phyloP scores from a whole-genome alignment of 169 alveolate species.

The Eimeria mitis region DNA sequence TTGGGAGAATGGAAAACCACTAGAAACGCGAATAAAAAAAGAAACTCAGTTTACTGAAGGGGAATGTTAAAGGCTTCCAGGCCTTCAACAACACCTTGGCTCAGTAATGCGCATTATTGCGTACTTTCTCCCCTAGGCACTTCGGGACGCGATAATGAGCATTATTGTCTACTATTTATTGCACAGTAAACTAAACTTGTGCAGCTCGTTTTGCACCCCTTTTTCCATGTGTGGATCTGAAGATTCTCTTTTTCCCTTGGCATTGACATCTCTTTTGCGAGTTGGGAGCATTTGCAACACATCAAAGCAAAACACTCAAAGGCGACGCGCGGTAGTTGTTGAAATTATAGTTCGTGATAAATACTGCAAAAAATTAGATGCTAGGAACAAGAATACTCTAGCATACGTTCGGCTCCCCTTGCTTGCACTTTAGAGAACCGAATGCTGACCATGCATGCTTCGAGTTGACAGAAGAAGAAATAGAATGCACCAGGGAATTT shows the following conservation, averaged over 20 bases:
- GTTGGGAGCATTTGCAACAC: neutral
- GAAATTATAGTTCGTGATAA: neutral
- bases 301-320: too few relatives aligned
- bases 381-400: neutral
- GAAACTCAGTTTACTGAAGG: neutral
- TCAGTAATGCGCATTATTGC: neutral
- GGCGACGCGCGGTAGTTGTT: too few relatives aligned
- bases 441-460: too few relatives aligned
- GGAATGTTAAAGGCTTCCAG: neutral
- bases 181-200: neutral
- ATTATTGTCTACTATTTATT: neutral
- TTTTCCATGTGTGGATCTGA: neutral
- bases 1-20: slow-evolving; percentile 13
- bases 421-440: neutral
- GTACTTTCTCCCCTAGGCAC: neutral
- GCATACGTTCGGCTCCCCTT: neutral
- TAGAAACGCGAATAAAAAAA: neutral
- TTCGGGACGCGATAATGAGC: neutral
- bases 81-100: too few relatives aligned
- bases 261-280: neutral
- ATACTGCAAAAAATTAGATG: too few relatives aligned
- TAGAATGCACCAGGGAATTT: neutral
- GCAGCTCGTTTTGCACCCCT: neutral
- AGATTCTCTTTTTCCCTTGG: neutral
- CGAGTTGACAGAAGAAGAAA: too few relatives aligned